Conservation (phyloP, 2,329 filamentous ascomycete species). For the Thielaviopsis euricoi region DNA sequence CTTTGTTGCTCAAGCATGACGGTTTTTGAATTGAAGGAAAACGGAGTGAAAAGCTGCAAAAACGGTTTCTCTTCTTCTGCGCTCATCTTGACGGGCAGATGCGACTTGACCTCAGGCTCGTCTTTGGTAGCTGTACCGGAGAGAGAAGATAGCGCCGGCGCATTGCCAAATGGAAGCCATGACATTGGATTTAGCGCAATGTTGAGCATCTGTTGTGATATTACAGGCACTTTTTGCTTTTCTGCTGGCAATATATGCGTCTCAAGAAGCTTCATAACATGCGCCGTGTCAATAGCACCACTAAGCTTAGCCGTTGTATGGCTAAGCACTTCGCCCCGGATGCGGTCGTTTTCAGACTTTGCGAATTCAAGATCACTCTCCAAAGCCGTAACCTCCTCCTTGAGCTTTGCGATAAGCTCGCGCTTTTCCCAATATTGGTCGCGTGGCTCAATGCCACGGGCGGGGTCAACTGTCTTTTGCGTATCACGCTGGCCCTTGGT, state of each 20-base stretch:
- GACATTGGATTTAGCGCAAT: slow-evolving; percentile 33
- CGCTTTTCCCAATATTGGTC: slow-evolving; percentile 33
- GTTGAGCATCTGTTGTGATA: slow-evolving; percentile 28
- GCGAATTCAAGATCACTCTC: slow-evolving; percentile 41
- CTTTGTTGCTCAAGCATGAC: slow-evolving; percentile 20
- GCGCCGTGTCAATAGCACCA: neutral
- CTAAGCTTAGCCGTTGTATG: neutral
- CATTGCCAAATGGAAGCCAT: slow-evolving; percentile 33
- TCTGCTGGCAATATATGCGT: slow-evolving; percentile 24
- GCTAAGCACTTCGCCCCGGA: slow-evolving; percentile 22
- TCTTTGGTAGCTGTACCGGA: slow-evolving; percentile 16
- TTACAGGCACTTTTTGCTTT: slow-evolving; percentile 15
- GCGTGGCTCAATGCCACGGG: slow-evolving; percentile 24
- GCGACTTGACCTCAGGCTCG: slow-evolving; percentile 35
- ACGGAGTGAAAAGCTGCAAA: slow-evolving; percentile 52
- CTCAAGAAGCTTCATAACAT: slow-evolving; percentile 11
- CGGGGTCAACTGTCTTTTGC: slow-evolving; percentile 17
- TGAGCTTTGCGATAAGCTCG: slow-evolving; percentile 33
- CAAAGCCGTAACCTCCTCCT: slow-evolving; percentile 37
- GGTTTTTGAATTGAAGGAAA: slow-evolving; percentile 42
- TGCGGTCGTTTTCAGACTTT: slow-evolving; percentile 39
- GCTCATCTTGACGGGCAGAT: slow-evolving; percentile 46
- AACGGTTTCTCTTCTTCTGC: slow-evolving; percentile 51
- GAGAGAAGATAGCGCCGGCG: slow-evolving; percentile 13
- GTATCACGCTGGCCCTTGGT: slow-evolving; percentile 11